phyloP scores from a whole-genome alignment of 1,284 basidiomycete genomes.

The Sanghuangporus weigelae region DNA sequence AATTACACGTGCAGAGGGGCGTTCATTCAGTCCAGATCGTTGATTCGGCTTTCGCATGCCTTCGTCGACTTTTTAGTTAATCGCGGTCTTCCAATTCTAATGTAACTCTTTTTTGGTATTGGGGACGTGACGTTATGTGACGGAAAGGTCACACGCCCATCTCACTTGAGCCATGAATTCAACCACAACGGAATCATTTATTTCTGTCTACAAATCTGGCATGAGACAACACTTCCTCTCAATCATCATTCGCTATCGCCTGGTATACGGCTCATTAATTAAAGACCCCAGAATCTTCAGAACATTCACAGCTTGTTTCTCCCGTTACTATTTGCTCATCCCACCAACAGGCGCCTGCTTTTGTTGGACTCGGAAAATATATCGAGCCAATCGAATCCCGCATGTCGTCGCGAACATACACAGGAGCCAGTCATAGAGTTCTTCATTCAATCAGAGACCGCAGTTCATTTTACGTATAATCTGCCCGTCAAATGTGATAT shows the following conservation, averaged over 20 bases:
- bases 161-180: background rate
- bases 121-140: background rate
- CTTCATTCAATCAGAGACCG: background rate
- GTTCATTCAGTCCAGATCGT: background rate
- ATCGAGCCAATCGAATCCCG: background rate
- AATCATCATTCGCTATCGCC: conserved; percentile 2
- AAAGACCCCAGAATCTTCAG: conserved; percentile 1
- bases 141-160: background rate
- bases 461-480: background rate
- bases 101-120: background rate
- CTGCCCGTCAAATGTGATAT: background rate
- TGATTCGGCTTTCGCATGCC: background rate
- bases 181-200: background rate
- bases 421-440: background rate
- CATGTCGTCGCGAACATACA: background rate
- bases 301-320: background rate
- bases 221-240: background rate
- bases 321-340: background rate
- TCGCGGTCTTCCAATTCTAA: background rate
- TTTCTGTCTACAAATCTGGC: background rate
- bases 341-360: background rate
- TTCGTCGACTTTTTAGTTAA: background rate
- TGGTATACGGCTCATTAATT: conserved; percentile 2
- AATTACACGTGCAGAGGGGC: background rate
- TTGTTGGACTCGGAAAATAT: background rate